Evolutionary conservation across 164 flowering plant genomes (phyloP), one percentile per base, ranked within the genome.

Genomic region (Dillenia turbinata): DNA sequence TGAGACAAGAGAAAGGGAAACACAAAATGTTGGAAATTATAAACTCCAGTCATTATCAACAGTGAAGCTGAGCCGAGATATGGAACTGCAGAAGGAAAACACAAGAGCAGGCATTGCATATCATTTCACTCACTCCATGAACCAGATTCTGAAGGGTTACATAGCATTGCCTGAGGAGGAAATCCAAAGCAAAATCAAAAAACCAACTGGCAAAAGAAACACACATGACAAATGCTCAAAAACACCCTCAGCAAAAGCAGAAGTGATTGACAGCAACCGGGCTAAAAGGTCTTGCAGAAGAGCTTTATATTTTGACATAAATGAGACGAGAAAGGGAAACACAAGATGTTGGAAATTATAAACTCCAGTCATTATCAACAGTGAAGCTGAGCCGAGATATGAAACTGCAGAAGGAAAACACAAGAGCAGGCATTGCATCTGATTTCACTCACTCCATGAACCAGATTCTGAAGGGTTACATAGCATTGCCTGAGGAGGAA

Each of bases 241-340:
- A 13, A 61, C 63, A 22, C 63, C 74, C 10, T 16, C 62, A 12
- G 19, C 44, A 49, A 55, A 65, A 53, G 54, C 14, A 22, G 22
- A 13, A 9, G 63, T 46, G 51, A n/a, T n/a, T n/a, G 66, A 65
- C 48, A 22, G 46, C 5, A 19, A 22, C 17, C 66, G 67, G 19
- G 59, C 66, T 10, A 74, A 47, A 48, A 82, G 62, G 52, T 74
- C 87, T 14, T 75, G 84, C 73, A 85, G 73, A 62, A 81, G 84
- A 57, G 69, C 79, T 40, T 71, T 89, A 63, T 75, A 83, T 62
- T 92, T 88, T 63, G 76, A 84, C 49, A 60, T 40, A 3, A 83
- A 78, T n/a, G 66, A 22, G 52, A 75, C 68, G 64, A 60, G 22
- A 52, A 10, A 64, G 57, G 47, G 56, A 33, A 33, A 33, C 40